Base-by-base conservation (phyloP, 768 basidiomycete species). In the Calocybe indica region DNA sequence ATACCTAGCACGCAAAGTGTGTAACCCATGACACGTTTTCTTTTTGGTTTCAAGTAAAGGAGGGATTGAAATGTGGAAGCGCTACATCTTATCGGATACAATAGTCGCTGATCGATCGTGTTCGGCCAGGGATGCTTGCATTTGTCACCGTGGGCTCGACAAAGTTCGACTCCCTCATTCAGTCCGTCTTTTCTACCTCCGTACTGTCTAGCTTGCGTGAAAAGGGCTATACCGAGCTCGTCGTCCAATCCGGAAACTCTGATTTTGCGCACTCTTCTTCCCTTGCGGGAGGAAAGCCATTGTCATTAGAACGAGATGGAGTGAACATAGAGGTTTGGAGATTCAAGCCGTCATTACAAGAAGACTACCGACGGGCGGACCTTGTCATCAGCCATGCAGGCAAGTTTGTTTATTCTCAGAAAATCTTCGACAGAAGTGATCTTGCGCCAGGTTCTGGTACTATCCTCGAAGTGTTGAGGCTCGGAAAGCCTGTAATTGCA, bases 331-430 rank as follows among this genome's bases (percentile, higher is more conserved):
- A 85, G 55, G 65, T 82, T 33, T 88, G 85, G 77, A 76, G 69
- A 53, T 94, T 88, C 70, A 87, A 85, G 60, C 72, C 83, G 7
- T 80, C 85, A 14, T 71, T 97, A 50, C 72, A 80, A 45, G 74
- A 72, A 5, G 79, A 85, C 37, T 85, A 85, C 49, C 68, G 71
- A 32, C 68, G 61, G 13, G 83, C 88, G 40, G 85, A 92, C 60
- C 66, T 93, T 43, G 77, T 99, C 44, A 86, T 99, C 35, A 89
- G 91, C 55, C 95, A 98, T 74, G 95, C 92, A 60, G 95, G 95
- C 92, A 60, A 55, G 79, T 58, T 37, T 36, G 39, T 7, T 15
- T 7, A 36, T 37, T 12, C 7, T 22, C 36, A 52, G 22, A 51
- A 36, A 42, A 45, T 42, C 22, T 4, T 22, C 7, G 11, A 9